These are phyloP conservation scores for Dothiorella sarmentorum DNA, from an alignment of 2,329 filamentous ascomycete genomes.

Conservation along the genomic window DNA sequence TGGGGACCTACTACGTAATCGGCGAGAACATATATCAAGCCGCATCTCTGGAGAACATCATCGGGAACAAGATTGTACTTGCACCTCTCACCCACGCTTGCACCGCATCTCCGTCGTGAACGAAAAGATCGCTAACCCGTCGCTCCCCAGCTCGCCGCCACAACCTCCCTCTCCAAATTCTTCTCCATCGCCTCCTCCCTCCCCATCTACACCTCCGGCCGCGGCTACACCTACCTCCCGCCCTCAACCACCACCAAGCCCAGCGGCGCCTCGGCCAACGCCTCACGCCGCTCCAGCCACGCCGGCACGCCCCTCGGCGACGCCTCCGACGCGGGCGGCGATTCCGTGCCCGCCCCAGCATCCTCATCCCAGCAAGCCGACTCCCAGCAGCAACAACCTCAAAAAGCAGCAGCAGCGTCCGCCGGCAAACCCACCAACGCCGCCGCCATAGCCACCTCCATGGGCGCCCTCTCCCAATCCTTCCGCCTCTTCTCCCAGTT, in stretches of 20 bases:
- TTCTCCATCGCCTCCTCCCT: slow-evolving; percentile 52
- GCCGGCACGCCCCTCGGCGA: slow-evolving; percentile 32
- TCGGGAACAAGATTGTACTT: slow-evolving; percentile 53
- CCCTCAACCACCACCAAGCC: slow-evolving; percentile 40
- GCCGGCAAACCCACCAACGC: slow-evolving; percentile 4
- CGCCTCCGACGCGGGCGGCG: no score
- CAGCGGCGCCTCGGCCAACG: slow-evolving; percentile 26
- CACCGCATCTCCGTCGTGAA: no score
- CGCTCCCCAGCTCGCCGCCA: slow-evolving; percentile 48
- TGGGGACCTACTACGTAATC: slow-evolving; percentile 60
- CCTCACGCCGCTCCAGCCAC: slow-evolving; percentile 35
- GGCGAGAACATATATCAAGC: slow-evolving; percentile 60
- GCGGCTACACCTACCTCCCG: slow-evolving; percentile 58
- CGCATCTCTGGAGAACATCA: slow-evolving; percentile 56
- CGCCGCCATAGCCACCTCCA: slow-evolving; percentile 26
- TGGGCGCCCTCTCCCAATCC: slow-evolving; percentile 39
- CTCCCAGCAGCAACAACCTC: neutral
- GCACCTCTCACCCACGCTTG: no score
- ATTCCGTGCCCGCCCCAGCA: no score
- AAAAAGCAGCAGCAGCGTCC: no score
- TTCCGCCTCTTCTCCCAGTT: slow-evolving; percentile 52
- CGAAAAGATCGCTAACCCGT: no score
- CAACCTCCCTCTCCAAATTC: slow-evolving; percentile 54
- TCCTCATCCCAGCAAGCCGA: slow-evolving; percentile 16
- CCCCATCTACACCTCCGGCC: slow-evolving; percentile 56